These are phyloP conservation scores for Daedaleopsis nitida DNA, from an alignment of 768 basidiomycete species.

Conservation along the genomic window DNA sequence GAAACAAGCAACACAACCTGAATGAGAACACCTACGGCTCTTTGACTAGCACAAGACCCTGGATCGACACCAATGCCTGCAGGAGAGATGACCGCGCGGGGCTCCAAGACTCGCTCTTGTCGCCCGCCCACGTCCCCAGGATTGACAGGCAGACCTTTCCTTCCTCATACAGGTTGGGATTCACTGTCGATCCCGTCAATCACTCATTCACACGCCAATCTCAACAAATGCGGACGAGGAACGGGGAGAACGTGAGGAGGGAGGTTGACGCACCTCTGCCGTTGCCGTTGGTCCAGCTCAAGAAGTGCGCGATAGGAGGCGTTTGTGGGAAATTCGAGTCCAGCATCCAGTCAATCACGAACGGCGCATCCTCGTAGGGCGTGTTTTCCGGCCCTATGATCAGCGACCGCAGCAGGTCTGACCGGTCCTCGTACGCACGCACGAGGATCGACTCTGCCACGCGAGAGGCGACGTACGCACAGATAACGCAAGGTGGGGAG, in stretches of 20 bases:
- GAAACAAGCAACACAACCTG: not conserved
- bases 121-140: constrained; percentile 90
- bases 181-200: not conserved
- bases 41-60: constrained; percentile 89
- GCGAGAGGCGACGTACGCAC: not conserved
- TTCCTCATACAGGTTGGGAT: constrained; percentile 89
- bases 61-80: constrained; percentile 92
- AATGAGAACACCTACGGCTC: constrained; percentile 67
- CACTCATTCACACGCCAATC: not conserved
- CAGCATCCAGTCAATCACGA: constrained; percentile 92
- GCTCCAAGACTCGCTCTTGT: constrained; percentile 86
- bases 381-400: constrained; percentile 94
- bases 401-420: constrained; percentile 82
- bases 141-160: constrained; percentile 94
- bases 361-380: constrained; percentile 93
- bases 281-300: constrained; percentile 93
- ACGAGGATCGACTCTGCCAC: constrained; percentile 82
- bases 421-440: constrained; percentile 86
- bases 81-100: constrained; percentile 81
- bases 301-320: constrained; percentile 87
- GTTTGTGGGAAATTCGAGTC: constrained; percentile 81
- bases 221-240: too few relatives aligned
- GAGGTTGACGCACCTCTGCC: constrained; percentile 65
- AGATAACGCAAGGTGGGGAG: not conserved
- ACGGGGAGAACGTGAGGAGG: not conserved